phyloP scores from a whole-genome alignment of 2,329 filamentous ascomycete species.

The Pseudogymnoascus sp. region DNA sequence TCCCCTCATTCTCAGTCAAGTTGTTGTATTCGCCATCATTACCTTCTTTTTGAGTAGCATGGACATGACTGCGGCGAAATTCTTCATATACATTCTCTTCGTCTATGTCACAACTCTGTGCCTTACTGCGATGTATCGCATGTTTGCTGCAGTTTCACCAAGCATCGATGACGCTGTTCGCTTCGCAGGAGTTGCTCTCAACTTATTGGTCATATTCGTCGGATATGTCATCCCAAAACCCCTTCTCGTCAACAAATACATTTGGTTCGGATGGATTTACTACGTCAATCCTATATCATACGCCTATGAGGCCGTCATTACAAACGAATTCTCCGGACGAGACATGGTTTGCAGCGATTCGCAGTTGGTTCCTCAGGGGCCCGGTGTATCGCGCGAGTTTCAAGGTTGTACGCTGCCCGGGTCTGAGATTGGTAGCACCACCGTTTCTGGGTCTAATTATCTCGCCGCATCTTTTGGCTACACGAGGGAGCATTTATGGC shows the following conservation, averaged over 20 bases:
- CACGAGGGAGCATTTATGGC: conserved; percentile 50
- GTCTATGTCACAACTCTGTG: conserved; percentile 45
- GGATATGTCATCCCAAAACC: conserved; percentile 57
- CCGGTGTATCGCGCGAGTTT: conserved; percentile 29
- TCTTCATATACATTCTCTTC: conserved; percentile 56
- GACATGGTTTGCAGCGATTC: conserved; percentile 41
- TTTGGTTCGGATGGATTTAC: conserved; percentile 49
- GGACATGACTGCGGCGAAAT: conserved; percentile 41
- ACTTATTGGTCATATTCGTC: conserved; percentile 51
- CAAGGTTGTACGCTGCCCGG: conserved; percentile 58
- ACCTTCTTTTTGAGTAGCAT: conserved; percentile 60
- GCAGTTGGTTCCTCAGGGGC: conserved; percentile 42
- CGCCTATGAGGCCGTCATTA: conserved; percentile 59
- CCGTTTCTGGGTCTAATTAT: conserved; percentile 48
- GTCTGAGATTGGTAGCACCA: conserved; percentile 42
- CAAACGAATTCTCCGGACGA: conserved; percentile 62
- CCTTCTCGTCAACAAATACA: neutral
- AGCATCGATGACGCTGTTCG: conserved; percentile 56
- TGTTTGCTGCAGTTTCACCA: conserved; percentile 46
- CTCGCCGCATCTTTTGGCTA: conserved; percentile 49
- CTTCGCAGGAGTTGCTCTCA: conserved; percentile 43
- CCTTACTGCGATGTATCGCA: conserved; percentile 53
- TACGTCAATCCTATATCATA: conserved; percentile 64
- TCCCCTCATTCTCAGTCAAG: conserved; percentile 50
- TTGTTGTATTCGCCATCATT: conserved; percentile 48